Percentiles rank a stretch among this genome's conserved stretches.
These are phyloP conservation scores for Chimonanthus praecox DNA, from an alignment of 164 flowering plant genomes.

Conservation along the genomic window DNA sequence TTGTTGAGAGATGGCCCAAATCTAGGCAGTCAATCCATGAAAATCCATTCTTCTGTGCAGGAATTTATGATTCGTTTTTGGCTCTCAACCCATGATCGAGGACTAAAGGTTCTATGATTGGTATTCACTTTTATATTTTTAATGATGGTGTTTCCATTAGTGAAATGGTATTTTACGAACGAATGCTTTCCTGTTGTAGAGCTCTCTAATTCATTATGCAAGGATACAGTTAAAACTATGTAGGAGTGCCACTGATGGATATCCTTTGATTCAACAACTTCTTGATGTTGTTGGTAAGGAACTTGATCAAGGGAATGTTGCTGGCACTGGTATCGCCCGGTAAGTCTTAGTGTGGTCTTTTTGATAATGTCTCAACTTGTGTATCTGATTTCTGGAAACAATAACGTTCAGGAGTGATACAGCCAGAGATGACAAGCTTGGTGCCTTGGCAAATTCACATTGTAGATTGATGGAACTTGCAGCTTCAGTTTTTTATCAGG, in stretches of 20 bases:
- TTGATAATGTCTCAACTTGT: not conserved
- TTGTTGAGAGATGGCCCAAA: conserved; percentile 90
- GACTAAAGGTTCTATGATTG: conserved; percentile 50
- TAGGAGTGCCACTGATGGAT: conserved; percentile 50
- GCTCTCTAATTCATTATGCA: conserved; percentile 59
- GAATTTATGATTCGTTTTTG: conserved; percentile 69
- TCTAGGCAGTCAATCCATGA: conserved; percentile 49
- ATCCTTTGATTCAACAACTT: conserved; percentile 57
- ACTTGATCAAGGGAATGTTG: conserved; percentile 56
- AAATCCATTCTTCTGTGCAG: conserved; percentile 67
- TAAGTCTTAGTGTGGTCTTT: conserved; percentile 21
- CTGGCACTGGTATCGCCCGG: conserved; percentile 34
- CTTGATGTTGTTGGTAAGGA: conserved; percentile 69
- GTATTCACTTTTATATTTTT: not conserved
- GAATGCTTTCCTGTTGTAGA: conserved; percentile 37
- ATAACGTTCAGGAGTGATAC: conserved; percentile 48
- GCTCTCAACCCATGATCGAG: conserved; percentile 67
- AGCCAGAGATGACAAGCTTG: conserved; percentile 63
- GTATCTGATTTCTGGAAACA: conserved; percentile 7
- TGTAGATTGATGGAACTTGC: conserved; percentile 76
- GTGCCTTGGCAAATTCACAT: conserved; percentile 41
- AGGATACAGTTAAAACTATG: conserved; percentile 65
- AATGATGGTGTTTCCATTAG: not conserved
- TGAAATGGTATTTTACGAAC: not conserved
- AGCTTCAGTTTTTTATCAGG: conserved; percentile 73